Conservation (phyloP, 1,139 yeast genomes). For the Hanseniaspora sp. region DNA sequence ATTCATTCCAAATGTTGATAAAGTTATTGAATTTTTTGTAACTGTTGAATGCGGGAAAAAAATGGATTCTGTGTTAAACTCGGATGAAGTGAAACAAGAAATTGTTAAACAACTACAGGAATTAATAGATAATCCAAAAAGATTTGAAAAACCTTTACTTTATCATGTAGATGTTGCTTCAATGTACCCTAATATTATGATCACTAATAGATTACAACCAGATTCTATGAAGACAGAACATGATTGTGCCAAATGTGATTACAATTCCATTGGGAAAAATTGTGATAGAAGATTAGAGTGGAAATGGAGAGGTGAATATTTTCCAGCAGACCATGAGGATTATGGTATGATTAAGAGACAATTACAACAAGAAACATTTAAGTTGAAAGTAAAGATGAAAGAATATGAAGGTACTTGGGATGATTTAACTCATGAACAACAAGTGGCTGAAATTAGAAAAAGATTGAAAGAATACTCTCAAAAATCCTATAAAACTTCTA, state of each 20-base stretch:
- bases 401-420: conserved; percentile 50
- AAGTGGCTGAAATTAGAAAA: conserved; percentile 63
- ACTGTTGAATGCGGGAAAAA: conserved; percentile 69
- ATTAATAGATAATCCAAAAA: conserved; percentile 48
- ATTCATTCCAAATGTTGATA: conserved; percentile 57
- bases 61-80: conserved; percentile 66
- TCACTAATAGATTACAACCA: conserved; percentile 92
- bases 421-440: conserved; percentile 66
- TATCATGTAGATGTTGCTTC: conserved; percentile 99
- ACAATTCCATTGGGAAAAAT: conserved; percentile 83
- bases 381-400: conserved; percentile 25
- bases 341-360: conserved; percentile 83
- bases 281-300: conserved; percentile 89
- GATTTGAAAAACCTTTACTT: conserved; percentile 73
- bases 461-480: conserved; percentile 76
- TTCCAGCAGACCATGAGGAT: conserved; percentile 84
- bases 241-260: conserved; percentile 96
- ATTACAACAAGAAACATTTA: conserved; percentile 63
- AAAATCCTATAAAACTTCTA: conserved; percentile 72
- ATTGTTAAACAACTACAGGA: conserved; percentile 47
- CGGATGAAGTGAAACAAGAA: conserved; percentile 55
- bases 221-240: conserved; percentile 94
- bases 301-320: conserved; percentile 98
- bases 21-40: conserved; percentile 70
- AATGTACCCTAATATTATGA: conserved; percentile 98